Percentiles rank a stretch among this genome's conserved stretches.
phyloP scores from a whole-genome alignment of 805 yeast species.

The Ogataea thermomethanolica region DNA sequence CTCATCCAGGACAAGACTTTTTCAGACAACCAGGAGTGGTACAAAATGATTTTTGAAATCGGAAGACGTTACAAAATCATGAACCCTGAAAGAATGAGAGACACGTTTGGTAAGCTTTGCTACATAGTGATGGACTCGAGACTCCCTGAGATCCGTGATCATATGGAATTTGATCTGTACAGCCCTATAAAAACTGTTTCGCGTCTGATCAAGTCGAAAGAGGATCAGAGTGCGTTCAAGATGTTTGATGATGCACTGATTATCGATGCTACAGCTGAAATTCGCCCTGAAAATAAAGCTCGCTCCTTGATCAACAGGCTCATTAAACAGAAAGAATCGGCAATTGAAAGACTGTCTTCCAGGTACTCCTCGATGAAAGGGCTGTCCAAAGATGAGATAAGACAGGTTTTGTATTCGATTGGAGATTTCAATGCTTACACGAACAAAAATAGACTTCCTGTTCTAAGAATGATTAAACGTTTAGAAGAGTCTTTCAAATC shows the following conservation, averaged over 20 bases:
- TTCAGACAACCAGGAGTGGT: conserved; percentile 70
- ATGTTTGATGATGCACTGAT: conserved; percentile 58
- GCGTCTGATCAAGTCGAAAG: conserved; percentile 40
- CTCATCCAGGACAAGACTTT: conserved; percentile 66
- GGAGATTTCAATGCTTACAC: conserved; percentile 77
- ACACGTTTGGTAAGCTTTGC: conserved; percentile 73
- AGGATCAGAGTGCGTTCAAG: conserved; percentile 34
- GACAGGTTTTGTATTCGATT: conserved; percentile 69
- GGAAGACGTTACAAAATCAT: conserved; percentile 79
- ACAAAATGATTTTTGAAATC: conserved; percentile 64
- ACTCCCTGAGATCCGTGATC: conserved; percentile 62
- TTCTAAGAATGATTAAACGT: conserved; percentile 55
- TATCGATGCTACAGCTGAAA: conserved; percentile 64
- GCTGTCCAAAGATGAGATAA: conserved; percentile 55
- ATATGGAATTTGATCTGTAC: conserved; percentile 73
- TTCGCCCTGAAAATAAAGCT: conserved; percentile 55
- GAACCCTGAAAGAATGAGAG: conserved; percentile 82
- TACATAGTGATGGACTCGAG: conserved; percentile 86
- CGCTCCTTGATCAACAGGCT: conserved; percentile 52
- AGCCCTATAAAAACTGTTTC: conserved; percentile 67
- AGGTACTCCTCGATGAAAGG: conserved; percentile 43
- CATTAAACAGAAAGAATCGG: conserved; percentile 63
- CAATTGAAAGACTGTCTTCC: conserved; percentile 57
- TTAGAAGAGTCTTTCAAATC: conserved; percentile 44
- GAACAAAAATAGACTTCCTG: conserved; percentile 65